phyloP scores from a whole-genome alignment of 1,139 yeast species.

The Candida anutae region DNA sequence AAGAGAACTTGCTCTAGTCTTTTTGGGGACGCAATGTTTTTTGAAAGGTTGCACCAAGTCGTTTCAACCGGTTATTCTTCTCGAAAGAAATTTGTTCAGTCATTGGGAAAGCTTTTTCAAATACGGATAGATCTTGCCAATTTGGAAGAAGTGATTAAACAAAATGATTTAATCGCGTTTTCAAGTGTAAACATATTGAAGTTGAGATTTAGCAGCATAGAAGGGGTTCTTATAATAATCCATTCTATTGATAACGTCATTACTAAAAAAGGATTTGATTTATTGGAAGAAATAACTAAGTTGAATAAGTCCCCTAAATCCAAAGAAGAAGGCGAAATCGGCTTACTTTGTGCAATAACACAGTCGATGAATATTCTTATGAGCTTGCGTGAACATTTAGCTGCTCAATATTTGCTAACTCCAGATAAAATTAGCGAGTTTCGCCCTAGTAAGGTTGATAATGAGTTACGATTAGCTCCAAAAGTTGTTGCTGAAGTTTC shows the following conservation, averaged over 20 bases:
- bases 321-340: constrained; percentile 8
- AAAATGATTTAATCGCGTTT: constrained; percentile 26
- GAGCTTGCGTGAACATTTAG: constrained; percentile 13
- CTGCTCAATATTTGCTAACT: constrained; percentile 14
- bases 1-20: constrained; percentile 14
- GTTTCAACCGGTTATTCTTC: constrained; percentile 36
- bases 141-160: constrained; percentile 6
- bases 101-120: constrained; percentile 19
- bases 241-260: constrained; percentile 11
- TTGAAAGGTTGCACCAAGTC: constrained; percentile 31
- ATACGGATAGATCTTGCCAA: constrained; percentile 7
- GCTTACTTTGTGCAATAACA: constrained; percentile 10
- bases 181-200: constrained; percentile 29
- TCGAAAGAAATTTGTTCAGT: constrained; percentile 35
- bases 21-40: constrained; percentile 12
- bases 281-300: constrained; percentile 14
- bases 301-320: too few relatives aligned
- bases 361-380: constrained; percentile 15
- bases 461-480: constrained; percentile 18
- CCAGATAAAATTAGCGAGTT: constrained; percentile 16
- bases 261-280: constrained; percentile 25
- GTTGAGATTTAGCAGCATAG: constrained; percentile 28
- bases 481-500: constrained; percentile 5
- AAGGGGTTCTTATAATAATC: constrained; percentile 23
- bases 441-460: constrained; percentile 17